These are phyloP conservation scores for Gyrodon lividus DNA, from an alignment of 768 basidiomycete species.

Conservation along the genomic window DNA sequence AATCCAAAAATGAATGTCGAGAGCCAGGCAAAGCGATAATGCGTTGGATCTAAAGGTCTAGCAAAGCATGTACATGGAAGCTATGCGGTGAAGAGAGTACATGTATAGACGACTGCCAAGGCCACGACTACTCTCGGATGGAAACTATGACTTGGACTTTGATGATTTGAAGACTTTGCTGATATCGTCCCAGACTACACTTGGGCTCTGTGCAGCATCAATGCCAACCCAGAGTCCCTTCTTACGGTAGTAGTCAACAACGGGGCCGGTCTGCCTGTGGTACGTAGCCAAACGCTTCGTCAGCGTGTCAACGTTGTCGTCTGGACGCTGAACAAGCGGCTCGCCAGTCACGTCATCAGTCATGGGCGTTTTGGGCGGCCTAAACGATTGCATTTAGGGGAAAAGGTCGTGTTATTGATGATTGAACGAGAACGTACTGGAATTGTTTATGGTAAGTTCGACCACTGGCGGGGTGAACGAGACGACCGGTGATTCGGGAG, in stretches of 20 bases:
- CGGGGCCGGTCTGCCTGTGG: constrained; percentile 93
- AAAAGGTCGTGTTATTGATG: constrained; percentile 3
- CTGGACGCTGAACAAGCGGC: constrained; percentile 93
- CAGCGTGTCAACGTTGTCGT: constrained; percentile 96
- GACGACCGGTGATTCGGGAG: constrained; percentile 94
- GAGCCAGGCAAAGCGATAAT: constrained; percentile 3
- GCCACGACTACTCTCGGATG: neutral
- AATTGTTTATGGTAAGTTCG: constrained; percentile 95
- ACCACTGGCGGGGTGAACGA: constrained; percentile 88
- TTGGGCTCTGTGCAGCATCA: constrained; percentile 92
- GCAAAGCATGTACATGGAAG: constrained; percentile 25
- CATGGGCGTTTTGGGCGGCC: constrained; percentile 96
- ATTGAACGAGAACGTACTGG: constrained; percentile 56
- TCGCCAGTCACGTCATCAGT: constrained; percentile 94
- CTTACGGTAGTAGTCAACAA: constrained; percentile 92
- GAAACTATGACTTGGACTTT: constrained; percentile 19
- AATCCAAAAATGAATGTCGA: neutral
- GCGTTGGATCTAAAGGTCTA: constrained; percentile 19
- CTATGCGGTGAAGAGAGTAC: constrained; percentile 13
- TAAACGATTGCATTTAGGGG: constrained; percentile 34
- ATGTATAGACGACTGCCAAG: neutral
- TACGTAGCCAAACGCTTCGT: constrained; percentile 85
- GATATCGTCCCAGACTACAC: constrained; percentile 86
- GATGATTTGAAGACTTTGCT: constrained; percentile 55
- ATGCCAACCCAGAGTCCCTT: constrained; percentile 88